phyloP scores from a whole-genome alignment of 2,329 filamentous ascomycete genomes.

The Ophiocordyceps camponoti-floridani region DNA sequence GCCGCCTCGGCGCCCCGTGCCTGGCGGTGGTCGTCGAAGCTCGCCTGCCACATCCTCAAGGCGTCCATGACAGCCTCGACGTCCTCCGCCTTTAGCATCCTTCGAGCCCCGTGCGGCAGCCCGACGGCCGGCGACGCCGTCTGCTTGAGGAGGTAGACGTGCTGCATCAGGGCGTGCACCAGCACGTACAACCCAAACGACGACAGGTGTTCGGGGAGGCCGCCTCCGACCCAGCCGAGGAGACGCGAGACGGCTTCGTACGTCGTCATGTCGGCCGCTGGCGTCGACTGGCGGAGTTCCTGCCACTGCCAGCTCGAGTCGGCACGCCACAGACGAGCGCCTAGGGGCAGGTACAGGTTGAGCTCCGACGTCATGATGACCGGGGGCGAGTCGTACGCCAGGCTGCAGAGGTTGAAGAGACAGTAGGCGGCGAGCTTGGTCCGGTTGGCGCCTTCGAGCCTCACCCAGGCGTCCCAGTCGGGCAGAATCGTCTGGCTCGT shows the following conservation, averaged over 20 bases:
- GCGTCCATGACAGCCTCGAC: constrained; percentile 38
- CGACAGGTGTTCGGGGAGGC: constrained; percentile 30
- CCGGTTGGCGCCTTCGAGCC: constrained; percentile 35
- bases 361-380: constrained; percentile 39
- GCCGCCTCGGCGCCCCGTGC: constrained; percentile 30
- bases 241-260: constrained; percentile 39
- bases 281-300: constrained; percentile 32
- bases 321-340: constrained; percentile 37
- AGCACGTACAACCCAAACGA: constrained; percentile 53
- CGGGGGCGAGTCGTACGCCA: constrained; percentile 42
- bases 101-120: constrained; percentile 29
- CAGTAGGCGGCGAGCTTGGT: constrained; percentile 44
- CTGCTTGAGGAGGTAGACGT: constrained; percentile 52
- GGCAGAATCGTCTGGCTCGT: constrained; percentile 23
- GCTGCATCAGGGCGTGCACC: constrained; percentile 54
- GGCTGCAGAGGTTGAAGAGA: constrained; percentile 45
- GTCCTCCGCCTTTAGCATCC: constrained; percentile 33
- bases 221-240: constrained; percentile 30
- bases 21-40: constrained; percentile 38
- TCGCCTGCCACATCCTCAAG: constrained; percentile 37
- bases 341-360: constrained; percentile 34
- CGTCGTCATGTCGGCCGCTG: constrained; percentile 31
- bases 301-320: constrained; percentile 43
- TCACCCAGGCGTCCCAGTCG: constrained; percentile 44
- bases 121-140: constrained; percentile 30